Conservation (phyloP, 2,329 filamentous ascomycete genomes). For the Hypoxylon sp. region DNA sequence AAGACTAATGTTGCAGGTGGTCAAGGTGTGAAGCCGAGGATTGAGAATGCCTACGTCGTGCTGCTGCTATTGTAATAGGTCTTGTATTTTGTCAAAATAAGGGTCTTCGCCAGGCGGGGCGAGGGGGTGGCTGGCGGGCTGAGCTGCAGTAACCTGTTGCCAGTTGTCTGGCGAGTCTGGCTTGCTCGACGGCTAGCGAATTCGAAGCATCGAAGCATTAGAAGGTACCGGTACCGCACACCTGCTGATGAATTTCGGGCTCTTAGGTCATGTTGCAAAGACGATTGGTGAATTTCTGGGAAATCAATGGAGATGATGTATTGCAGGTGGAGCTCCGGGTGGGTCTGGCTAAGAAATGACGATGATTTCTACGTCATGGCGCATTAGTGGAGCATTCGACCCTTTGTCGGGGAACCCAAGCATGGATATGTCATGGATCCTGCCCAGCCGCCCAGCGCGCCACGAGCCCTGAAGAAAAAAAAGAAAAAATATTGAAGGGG, state of each 20-base stretch:
- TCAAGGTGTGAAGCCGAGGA: slow-evolving; percentile 11
- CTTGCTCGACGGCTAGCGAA: slow-evolving; percentile 13
- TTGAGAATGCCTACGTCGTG: too few relatives aligned
- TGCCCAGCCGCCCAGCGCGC: background rate
- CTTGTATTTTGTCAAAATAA: too few relatives aligned
- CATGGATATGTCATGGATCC: slow-evolving; percentile 36
- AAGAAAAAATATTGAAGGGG: too few relatives aligned
- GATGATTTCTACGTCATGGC: slow-evolving; percentile 35
- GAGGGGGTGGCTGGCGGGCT: too few relatives aligned
- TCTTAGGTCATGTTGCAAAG: slow-evolving; percentile 26
- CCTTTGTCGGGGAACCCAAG: slow-evolving; percentile 13
- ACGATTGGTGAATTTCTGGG: slow-evolving; percentile 27
- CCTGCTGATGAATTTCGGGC: slow-evolving; percentile 26
- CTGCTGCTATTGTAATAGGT: too few relatives aligned
- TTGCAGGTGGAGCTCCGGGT: slow-evolving; percentile 1
- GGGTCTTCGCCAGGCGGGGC: too few relatives aligned
- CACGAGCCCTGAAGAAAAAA: too few relatives aligned
- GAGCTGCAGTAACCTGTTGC: too few relatives aligned
- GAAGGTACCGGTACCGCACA: too few relatives aligned
- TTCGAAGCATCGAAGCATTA: too few relatives aligned
- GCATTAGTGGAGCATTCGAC: slow-evolving; percentile 8
- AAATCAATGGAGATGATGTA: slow-evolving; percentile 20
- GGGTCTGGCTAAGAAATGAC: slow-evolving; percentile 34
- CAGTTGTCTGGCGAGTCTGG: too few relatives aligned
- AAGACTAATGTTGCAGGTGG: slow-evolving; percentile 11